These are phyloP conservation scores for Bipolaris sorokiniana DNA, from an alignment of 2,329 filamentous ascomycete species.

Conservation along the genomic window DNA sequence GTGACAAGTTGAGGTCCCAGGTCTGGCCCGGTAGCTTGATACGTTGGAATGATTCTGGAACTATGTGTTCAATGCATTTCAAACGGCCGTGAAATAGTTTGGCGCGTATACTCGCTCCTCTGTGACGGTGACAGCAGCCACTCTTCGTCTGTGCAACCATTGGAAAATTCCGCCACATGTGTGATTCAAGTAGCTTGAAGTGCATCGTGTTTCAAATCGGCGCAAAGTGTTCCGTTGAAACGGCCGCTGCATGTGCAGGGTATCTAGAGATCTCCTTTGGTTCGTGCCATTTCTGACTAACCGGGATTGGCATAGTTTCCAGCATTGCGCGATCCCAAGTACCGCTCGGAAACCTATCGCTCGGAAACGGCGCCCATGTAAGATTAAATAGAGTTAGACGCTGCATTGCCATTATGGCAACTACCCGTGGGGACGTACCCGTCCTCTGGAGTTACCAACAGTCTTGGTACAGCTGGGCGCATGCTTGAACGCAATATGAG, in stretches of 20 bases:
- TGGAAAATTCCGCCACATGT: not conserved
- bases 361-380: slow-evolving; percentile 12
- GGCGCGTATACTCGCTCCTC: not conserved
- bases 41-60: not conserved
- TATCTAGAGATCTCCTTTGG: not conserved
- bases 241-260: not conserved
- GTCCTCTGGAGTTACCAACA: slow-evolving; percentile 1
- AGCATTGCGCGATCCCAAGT: not conserved
- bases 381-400: slow-evolving; percentile 9
- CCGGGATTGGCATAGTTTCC: not conserved
- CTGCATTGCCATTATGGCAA: not conserved
- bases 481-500: not conserved
- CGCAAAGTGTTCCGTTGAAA: not conserved
- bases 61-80: not conserved
- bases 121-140: not conserved
- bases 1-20: not conserved
- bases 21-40: not conserved
- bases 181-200: not conserved
- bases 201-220: not conserved
- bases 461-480: slow-evolving; percentile 24
- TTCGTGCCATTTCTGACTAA: not conserved
- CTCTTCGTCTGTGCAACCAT: not conserved
- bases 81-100: not conserved
- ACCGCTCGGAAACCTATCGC: not conserved
- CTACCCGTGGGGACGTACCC: slow-evolving; percentile 3